Evolutionary conservation across 176 grass and related monocot species (phyloP).

Genomic region (Aegilops umbellulata): DNA sequence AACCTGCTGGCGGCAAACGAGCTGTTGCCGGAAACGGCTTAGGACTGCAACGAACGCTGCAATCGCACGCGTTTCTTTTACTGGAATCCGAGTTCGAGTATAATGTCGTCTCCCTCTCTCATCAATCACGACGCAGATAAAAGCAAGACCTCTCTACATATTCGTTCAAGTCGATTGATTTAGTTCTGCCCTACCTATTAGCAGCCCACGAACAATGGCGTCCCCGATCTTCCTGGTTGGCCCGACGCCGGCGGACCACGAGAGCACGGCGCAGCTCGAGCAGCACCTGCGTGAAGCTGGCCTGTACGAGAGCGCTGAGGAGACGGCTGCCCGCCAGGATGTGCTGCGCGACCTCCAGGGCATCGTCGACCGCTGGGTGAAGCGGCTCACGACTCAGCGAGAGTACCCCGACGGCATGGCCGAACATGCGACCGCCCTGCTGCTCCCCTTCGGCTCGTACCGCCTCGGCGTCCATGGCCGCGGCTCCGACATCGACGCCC

Average conservation of each 20-base stretch:
- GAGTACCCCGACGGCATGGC: constrained; percentile 62
- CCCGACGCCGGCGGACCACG: background rate
- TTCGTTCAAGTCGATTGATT: background rate
- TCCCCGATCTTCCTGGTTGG: constrained; percentile 16
- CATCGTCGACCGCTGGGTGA: constrained; percentile 65
- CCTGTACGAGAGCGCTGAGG: constrained; percentile 53
- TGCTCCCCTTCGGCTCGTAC: constrained; percentile 82
- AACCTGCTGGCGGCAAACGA: too few species aligned
- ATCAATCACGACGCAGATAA: background rate
- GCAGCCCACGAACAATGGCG: too few species aligned
- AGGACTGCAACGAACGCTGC: too few species aligned
- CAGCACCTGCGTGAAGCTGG: constrained; percentile 50
- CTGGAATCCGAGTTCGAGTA: background rate
- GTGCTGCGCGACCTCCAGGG: constrained; percentile 61
- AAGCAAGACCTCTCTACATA: background rate
- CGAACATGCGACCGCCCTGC: constrained; percentile 61
- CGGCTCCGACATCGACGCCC: constrained; percentile 74
- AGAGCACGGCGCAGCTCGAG: constrained; percentile 32
- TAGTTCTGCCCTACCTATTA: too few species aligned
- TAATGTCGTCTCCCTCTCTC: background rate
- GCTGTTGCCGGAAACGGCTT: too few species aligned
- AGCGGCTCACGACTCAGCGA: constrained; percentile 48
- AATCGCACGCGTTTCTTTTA: too few species aligned
- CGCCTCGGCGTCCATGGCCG: constrained; percentile 75
- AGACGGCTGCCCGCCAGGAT: constrained; percentile 38